Evolutionary conservation across 1,284 basidiomycete genomes (phyloP).

Genomic region (Omphalotus olearius): DNA sequence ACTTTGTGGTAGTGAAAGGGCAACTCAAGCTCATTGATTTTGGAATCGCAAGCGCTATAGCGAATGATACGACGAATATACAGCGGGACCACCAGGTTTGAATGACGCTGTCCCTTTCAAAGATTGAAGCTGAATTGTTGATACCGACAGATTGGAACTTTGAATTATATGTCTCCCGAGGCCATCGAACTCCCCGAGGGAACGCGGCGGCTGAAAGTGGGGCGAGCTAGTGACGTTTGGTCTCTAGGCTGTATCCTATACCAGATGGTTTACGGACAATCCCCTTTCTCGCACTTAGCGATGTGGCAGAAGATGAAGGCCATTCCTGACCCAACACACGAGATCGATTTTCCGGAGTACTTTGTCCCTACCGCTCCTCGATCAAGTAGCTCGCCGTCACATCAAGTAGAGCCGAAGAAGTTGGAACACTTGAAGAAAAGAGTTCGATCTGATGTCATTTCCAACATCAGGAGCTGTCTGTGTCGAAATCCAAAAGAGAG

Average conservation of each 20-base stretch:
- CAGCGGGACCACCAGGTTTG: conserved; percentile 87
- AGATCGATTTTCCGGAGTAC: conserved; percentile 74
- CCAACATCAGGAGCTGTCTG: conserved; percentile 74
- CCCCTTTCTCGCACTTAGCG: conserved; percentile 86
- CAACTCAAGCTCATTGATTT: conserved; percentile 95
- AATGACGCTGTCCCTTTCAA: not conserved
- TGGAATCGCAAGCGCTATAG: conserved; percentile 95
- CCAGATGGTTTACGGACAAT: conserved; percentile 94
- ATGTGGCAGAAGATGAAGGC: conserved; percentile 86
- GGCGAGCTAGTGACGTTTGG: conserved; percentile 92
- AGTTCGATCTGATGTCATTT: conserved; percentile 68
- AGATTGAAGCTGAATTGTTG: not conserved
- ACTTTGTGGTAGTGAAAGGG: conserved; percentile 92
- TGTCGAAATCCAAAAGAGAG: conserved; percentile 71
- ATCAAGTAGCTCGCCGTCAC: conserved; percentile 23
- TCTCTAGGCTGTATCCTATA: conserved; percentile 97
- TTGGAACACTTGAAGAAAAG: conserved; percentile 59
- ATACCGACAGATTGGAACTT: conserved; percentile 72
- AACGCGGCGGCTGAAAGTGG: conserved; percentile 76
- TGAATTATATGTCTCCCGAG: conserved; percentile 96
- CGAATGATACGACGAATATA: conserved; percentile 96
- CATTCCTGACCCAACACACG: conserved; percentile 71
- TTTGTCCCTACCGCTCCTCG: conserved; percentile 50
- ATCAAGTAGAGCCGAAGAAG: conserved; percentile 35
- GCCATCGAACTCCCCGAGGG: conserved; percentile 82